These are phyloP conservation scores for Penicillium riverlandense DNA, from an alignment of 495 filamentous ascomycete species.

Conservation along the genomic window DNA sequence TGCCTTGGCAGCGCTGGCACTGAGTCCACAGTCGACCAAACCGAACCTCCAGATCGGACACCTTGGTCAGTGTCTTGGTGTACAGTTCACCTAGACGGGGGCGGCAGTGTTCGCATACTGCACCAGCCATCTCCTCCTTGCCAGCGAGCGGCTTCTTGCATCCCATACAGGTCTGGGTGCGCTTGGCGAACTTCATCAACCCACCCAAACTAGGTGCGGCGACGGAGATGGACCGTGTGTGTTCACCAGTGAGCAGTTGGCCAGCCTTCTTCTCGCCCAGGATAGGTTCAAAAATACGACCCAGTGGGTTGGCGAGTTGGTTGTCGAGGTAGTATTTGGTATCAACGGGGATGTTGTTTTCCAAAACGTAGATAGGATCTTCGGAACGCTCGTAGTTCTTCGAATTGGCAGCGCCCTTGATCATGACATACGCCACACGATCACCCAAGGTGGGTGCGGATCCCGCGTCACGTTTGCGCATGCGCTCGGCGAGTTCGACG, in stretches of 20 bases:
- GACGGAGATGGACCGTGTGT: constrained; percentile 86
- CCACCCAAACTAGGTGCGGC: constrained; percentile 85
- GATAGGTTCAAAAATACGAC: constrained; percentile 95
- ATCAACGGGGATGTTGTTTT: constrained; percentile 96
- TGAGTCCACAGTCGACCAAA: constrained; percentile 96
- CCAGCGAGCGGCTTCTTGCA: constrained; percentile 90
- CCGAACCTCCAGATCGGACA: constrained; percentile 83
- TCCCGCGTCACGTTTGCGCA: constrained; percentile 92
- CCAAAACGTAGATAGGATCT: constrained; percentile 92
- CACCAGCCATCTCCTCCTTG: constrained; percentile 73
- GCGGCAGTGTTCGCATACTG: constrained; percentile 79
- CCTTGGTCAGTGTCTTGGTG: constrained; percentile 79
- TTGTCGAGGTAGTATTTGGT: constrained; percentile 99
- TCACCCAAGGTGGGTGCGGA: constrained; percentile 93
- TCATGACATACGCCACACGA: constrained; percentile 96
- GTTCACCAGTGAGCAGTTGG: constrained; percentile 76
- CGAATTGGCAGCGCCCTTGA: constrained; percentile 79
- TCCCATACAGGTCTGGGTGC: constrained; percentile 95
- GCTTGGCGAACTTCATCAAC: constrained; percentile 97
- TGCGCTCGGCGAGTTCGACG: constrained; percentile 85
- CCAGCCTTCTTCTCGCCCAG: constrained; percentile 84
- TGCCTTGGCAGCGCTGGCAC: constrained; percentile 96
- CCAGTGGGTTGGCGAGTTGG: constrained; percentile 89
- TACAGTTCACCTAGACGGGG: constrained; percentile 89
- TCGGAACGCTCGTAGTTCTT: constrained; percentile 95